Evolutionary conservation across 768 basidiomycete species (phyloP), one percentile per base, ranked within the genome.

Genomic region (Collybia mongolica): DNA sequence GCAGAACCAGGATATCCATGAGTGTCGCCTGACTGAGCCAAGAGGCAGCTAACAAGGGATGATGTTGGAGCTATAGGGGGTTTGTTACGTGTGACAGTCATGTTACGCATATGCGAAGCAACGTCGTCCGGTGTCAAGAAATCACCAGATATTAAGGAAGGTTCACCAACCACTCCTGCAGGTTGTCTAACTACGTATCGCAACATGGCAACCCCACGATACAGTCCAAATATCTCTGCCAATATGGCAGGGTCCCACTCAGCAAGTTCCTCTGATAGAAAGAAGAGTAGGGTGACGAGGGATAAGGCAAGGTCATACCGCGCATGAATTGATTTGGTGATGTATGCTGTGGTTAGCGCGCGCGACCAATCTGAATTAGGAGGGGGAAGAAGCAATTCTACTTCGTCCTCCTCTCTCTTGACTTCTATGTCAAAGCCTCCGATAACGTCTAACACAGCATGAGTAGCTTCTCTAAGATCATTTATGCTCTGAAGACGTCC

Each of bases 161-260:
- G 43, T 41, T 54, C 54, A 47, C 58, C 55, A 48, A 67, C 63
- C 24, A 37, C 44, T 42, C 64, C 72, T n/a, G 77, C 77, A 45
- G 86, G 82, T 59, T 86, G 87, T 42, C 73, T 73, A 14, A 76
- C 69, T 41, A 84, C 71, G 50, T 76, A 79, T 22, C 82, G 85
- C 17, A 90, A 71, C 73, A 89, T 86, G 19, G 86, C 82, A 19
- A 88, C 69, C 12, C 87, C 88, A n/a, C 89, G 79, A 57, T 87
- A 90, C 22, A 91, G 82, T 6, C 87, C 86, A 64, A 92, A 85
- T 19, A 90, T 79, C 61, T 91, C 88, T 7, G 81, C 83, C 41
- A 88, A 65, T 22, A 89, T 60, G 18, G 82, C 70, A 15, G 81
- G 80, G 60, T 86, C 82, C 83, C 86, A 87, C 28, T 72, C 67